Base-by-base conservation (phyloP, 169 alveolate genomes). In the Plasmodium billcollinsi region DNA sequence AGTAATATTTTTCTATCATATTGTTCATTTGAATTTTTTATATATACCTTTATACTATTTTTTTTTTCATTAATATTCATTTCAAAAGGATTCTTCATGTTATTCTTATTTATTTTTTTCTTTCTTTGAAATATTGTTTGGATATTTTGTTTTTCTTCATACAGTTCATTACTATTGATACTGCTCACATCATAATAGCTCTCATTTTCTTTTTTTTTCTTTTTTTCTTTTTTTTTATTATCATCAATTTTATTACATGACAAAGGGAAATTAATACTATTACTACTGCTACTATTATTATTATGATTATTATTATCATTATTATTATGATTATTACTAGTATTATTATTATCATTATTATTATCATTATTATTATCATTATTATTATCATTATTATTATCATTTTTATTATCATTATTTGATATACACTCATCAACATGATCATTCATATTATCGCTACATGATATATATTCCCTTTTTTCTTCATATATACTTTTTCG, bases 1-100 rank as follows among this genome's bases (percentile, higher is more conserved):
- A 83, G n/a, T 73, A 83, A 67, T 49, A 83, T 62, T 69, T 69
- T 83, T 56, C 91, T 39, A 29, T 83, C 91, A 58, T 54, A 83
- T 47, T 83, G 75, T 12, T 39, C 73, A 15, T 26, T 58, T 24
- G 65, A 9, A 67, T 69, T 83, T 21, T 83, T 83, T 72, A 83
- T 70, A 63, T 83, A 83, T n/a, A 83, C 91, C 66, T 70, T 83
- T 62, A 63, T 69, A 63, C 72, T 69, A 20, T 69, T 58, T 14
- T 76, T 65, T 14, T 47, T 76, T 76, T 76, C 89, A 49, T 76
- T 54, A 50, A 50, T 69, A 14, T 59, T 76, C 76, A 63, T 39
- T 20, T 49, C 85, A 63, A 83, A 83, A 26, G 62, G 43, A 3
- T 59, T 24, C 39, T 14, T 45, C 47, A 14, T 21, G 12, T 26